Evolutionary conservation across 352 stramenopile species (phyloP).

Genomic region (Globisporangium cystogenes): DNA sequence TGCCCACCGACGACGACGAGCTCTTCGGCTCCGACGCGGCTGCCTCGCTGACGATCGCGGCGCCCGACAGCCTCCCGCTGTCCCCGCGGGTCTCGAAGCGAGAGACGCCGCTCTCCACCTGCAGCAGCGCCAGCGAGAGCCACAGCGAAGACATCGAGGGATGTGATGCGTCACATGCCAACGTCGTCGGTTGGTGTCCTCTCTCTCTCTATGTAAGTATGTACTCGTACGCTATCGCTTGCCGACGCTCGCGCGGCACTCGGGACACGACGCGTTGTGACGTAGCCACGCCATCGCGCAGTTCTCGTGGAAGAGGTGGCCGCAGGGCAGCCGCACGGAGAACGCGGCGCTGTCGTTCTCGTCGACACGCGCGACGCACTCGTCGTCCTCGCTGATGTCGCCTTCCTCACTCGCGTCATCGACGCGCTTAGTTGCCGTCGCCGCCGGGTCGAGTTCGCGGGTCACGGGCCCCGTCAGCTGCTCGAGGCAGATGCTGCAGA

Average conservation of each 20-base stretch:
- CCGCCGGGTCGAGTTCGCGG: slow-evolving; percentile 14
- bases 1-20: background rate
- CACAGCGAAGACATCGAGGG: too few relatives aligned
- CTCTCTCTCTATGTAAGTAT: background rate
- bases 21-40: background rate
- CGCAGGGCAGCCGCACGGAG: slow-evolving; percentile 41
- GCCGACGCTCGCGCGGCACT: slow-evolving; percentile 39
- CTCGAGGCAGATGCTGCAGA: slow-evolving; percentile 62
- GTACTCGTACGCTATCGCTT: background rate
- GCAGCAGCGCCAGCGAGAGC: slow-evolving; percentile 4
- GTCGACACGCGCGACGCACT: background rate
- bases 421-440: background rate
- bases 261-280: slow-evolving; percentile 48
- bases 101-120: background rate
- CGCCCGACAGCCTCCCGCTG: background rate
- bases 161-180: too few relatives aligned
- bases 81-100: background rate
- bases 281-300: slow-evolving; percentile 65
- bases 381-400: slow-evolving; percentile 4
- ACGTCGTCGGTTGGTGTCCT: too few relatives aligned
- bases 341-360: slow-evolving; percentile 16
- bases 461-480: slow-evolving; percentile 16
- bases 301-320: slow-evolving; percentile 57
- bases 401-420: slow-evolving; percentile 1
- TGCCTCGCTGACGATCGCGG: background rate